Conservation (phyloP, 108 stramenopile genomes). For the Cyclotella atomus region DNA sequence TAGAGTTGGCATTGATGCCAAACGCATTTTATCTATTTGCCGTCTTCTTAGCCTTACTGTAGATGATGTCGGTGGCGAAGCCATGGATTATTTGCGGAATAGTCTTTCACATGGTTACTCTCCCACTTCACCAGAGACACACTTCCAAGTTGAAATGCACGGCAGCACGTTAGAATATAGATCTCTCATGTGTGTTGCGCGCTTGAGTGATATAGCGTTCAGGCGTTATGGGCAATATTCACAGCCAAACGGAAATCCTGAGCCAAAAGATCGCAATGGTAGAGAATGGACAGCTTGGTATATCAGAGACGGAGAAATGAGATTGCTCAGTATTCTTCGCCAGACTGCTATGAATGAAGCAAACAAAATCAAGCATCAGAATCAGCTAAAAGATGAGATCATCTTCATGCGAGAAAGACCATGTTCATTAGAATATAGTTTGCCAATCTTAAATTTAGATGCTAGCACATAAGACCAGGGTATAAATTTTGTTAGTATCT, state of each 20-base stretch:
- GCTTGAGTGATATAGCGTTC: conserved; percentile 55
- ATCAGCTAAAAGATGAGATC: not conserved
- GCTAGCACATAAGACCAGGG: conserved; percentile 1
- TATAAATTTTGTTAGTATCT: too few relatives aligned
- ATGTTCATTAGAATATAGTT: conserved; percentile 42
- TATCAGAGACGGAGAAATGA: conserved; percentile 44
- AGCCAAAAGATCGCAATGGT: conserved; percentile 25
- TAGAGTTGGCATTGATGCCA: conserved; percentile 55
- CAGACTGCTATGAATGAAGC: conserved; percentile 33
- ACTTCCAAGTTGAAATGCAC: conserved; percentile 51
- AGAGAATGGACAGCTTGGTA: conserved; percentile 55
- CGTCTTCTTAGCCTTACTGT: conserved; percentile 69
- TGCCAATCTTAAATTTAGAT: conserved; percentile 16
- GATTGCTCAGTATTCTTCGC: conserved; percentile 27
- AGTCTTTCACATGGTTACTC: conserved; percentile 27
- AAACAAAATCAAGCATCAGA: conserved; percentile 21
- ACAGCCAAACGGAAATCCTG: conserved; percentile 10
- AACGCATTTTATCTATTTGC: conserved; percentile 66
- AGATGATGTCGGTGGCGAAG: conserved; percentile 65
- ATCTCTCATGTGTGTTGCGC: conserved; percentile 62
- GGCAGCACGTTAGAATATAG: conserved; percentile 66
- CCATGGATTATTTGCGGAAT: conserved; percentile 53
- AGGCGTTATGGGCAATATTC: conserved; percentile 38
- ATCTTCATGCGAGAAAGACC: conserved; percentile 29
- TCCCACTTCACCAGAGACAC: not conserved